A percentile compares a stretch with the other conserved stretches of the same genome.
Conservation (phyloP, 176 grass and related monocot species). For the Musa schizocarpa region DNA sequence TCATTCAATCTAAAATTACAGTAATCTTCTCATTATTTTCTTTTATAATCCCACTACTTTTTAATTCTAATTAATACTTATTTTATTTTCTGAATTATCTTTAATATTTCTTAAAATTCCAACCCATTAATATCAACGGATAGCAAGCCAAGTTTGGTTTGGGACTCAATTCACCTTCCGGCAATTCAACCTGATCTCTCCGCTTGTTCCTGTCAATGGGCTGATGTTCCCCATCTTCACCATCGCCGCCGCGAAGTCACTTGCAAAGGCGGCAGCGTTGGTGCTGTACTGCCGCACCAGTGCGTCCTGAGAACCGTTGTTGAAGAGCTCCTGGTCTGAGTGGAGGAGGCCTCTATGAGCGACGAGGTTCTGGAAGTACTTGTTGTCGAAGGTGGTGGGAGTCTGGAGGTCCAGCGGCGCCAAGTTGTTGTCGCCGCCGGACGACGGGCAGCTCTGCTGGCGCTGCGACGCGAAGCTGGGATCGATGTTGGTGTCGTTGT, state of each 20-base stretch:
- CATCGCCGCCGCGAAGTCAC: slow-evolving; percentile 62
- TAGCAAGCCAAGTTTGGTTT: too few species aligned
- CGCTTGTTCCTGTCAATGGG: slow-evolving; percentile 24
- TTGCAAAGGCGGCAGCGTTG: slow-evolving; percentile 24
- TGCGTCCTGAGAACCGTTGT: slow-evolving; percentile 35
- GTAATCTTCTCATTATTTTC: too few species aligned
- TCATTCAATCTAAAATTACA: too few species aligned
- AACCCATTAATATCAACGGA: too few species aligned
- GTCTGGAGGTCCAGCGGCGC: slow-evolving; percentile 35
- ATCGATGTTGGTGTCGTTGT: slow-evolving; percentile 41
- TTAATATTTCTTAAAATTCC: neutral
- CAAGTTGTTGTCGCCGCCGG: slow-evolving; percentile 46
- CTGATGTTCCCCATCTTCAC: slow-evolving; percentile 38
- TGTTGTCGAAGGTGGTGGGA: slow-evolving; percentile 57
- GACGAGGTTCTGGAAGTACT: slow-evolving; percentile 50
- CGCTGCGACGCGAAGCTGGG: slow-evolving; percentile 41
- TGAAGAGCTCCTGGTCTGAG: slow-evolving; percentile 75
- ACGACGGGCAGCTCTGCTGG: slow-evolving; percentile 25
- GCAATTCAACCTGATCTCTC: slow-evolving; percentile 62
- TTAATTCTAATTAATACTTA: too few species aligned
- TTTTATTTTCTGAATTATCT: too few species aligned
- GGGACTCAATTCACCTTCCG: slow-evolving; percentile 37
- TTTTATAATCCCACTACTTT: too few species aligned
- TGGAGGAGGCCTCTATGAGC: slow-evolving; percentile 43
- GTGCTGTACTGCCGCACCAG: slow-evolving; percentile 42